Conservation (phyloP, 1,284 basidiomycete genomes). For the Ceratobasidium sp. region DNA sequence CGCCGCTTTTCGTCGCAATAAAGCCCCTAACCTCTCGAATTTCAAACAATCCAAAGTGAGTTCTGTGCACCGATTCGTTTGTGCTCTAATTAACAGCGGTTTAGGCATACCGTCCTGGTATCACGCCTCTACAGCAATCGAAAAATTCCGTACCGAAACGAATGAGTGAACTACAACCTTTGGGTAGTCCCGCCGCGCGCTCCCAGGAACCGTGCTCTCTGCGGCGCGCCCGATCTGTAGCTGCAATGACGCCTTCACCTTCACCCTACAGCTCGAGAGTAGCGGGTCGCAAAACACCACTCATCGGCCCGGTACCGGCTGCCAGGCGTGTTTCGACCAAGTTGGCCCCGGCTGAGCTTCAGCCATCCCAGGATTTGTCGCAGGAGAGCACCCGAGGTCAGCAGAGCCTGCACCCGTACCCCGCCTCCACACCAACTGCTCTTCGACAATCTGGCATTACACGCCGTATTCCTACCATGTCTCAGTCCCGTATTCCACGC, state of each 20-base stretch:
- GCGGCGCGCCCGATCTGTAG: slow-evolving; percentile 32
- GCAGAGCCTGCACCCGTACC: background rate
- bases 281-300: slow-evolving; percentile 3
- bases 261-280: slow-evolving; percentile 1
- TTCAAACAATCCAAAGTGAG: slow-evolving; percentile 33
- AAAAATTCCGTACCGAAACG: slow-evolving; percentile 26
- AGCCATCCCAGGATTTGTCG: background rate
- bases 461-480: background rate
- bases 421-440: background rate
- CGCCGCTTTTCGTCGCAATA: background rate
- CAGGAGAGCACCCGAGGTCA: too few relatives aligned
- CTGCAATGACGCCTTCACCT: slow-evolving; percentile 15
- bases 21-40: background rate
- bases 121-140: slow-evolving; percentile 24
- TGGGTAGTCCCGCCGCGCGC: background rate
- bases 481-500: slow-evolving; percentile 36
- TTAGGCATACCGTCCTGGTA: slow-evolving; percentile 22
- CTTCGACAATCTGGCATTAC: background rate
- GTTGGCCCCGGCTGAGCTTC: background rate
- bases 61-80: background rate
- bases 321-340: slow-evolving; percentile 15
- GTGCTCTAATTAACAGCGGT: background rate
- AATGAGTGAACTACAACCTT: background rate
- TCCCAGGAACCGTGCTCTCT: slow-evolving; percentile 5
- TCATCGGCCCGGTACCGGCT: slow-evolving; percentile 39